phyloP scores from a whole-genome alignment of 495 filamentous ascomycete genomes.

The Penicillium crystallinum region DNA sequence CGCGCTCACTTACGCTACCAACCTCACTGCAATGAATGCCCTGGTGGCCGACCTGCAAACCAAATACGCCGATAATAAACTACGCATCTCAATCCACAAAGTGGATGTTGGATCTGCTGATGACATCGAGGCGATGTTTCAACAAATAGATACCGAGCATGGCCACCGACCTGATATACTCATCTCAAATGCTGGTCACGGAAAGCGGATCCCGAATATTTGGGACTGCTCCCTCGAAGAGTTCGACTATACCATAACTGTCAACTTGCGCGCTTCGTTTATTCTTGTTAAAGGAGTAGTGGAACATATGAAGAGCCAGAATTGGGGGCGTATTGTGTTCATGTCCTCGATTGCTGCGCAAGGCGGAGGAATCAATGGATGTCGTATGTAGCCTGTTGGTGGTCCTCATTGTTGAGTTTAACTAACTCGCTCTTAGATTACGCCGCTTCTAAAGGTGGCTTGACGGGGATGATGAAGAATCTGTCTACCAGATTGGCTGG shows the following conservation, averaged over 20 bases:
- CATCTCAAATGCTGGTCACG: slow-evolving; percentile 53
- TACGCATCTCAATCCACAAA: slow-evolving; percentile 50
- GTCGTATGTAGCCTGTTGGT: slow-evolving; percentile 38
- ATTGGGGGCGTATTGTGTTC: slow-evolving; percentile 64
- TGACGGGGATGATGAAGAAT: slow-evolving; percentile 64
- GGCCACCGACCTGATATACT: slow-evolving; percentile 57
- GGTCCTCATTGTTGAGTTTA: neutral
- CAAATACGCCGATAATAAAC: slow-evolving; percentile 23
- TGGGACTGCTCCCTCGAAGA: slow-evolving; percentile 55
- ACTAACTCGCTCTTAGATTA: slow-evolving; percentile 44
- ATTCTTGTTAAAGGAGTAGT: slow-evolving; percentile 60
- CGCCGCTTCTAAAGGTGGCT: slow-evolving; percentile 58
- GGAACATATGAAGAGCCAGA: slow-evolving; percentile 55
- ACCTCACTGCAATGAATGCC: slow-evolving; percentile 39
- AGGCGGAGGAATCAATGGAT: slow-evolving; percentile 63
- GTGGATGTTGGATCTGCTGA: slow-evolving; percentile 51
- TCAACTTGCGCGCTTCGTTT: slow-evolving; percentile 64
- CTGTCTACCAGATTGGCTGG: slow-evolving; percentile 56
- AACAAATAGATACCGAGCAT: slow-evolving; percentile 47
- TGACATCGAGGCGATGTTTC: slow-evolving; percentile 48
- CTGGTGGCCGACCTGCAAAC: slow-evolving; percentile 38
- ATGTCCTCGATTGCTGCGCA: slow-evolving; percentile 63
- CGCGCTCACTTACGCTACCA: slow-evolving; percentile 57
- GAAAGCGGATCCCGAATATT: slow-evolving; percentile 44
- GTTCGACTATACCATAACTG: slow-evolving; percentile 60